These are phyloP conservation scores for Microcera coccophila DNA, from an alignment of 2,329 filamentous ascomycete species.

Conservation along the genomic window DNA sequence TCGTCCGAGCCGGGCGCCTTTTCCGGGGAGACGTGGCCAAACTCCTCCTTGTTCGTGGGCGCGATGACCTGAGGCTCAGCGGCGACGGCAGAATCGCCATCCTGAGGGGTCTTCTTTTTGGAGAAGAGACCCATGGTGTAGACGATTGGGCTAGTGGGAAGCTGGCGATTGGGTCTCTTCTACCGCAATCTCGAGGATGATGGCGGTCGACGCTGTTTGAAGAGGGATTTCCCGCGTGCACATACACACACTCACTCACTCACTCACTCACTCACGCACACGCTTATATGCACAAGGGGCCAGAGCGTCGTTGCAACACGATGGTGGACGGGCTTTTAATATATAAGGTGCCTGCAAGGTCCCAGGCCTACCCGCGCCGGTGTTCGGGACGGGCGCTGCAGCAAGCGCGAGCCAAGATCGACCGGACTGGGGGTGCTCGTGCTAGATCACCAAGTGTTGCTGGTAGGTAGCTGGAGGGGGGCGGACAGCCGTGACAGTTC, in stretches of 20 bases:
- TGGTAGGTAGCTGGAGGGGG: not conserved
- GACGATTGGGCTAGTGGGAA: not conserved
- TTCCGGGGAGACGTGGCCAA: constrained; percentile 5
- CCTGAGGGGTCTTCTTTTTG: constrained; percentile 1
- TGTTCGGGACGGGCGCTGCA: not conserved
- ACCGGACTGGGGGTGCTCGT: too few species aligned
- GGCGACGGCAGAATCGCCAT: not conserved
- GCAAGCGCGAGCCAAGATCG: not conserved
- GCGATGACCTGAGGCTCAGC: constrained; percentile 1
- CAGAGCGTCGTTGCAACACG: not conserved
- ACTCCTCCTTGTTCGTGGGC: constrained; percentile 8
- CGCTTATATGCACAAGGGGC: not conserved
- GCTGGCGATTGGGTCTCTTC: too few species aligned
- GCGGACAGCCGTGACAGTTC: not conserved
- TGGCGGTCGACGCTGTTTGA: too few species aligned
- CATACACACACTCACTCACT: too few species aligned
- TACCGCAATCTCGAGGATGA: too few species aligned
- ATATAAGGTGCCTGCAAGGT: not conserved
- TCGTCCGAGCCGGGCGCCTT: constrained; percentile 30
- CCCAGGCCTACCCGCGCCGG: not conserved
- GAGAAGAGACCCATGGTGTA: not conserved
- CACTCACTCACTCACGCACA: too few species aligned
- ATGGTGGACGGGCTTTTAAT: not conserved
- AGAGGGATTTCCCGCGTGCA: too few species aligned
- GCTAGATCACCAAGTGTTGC: too few species aligned